Conservation (phyloP, 352 stramenopile species). For the Globisporangium acanthophoron region DNA sequence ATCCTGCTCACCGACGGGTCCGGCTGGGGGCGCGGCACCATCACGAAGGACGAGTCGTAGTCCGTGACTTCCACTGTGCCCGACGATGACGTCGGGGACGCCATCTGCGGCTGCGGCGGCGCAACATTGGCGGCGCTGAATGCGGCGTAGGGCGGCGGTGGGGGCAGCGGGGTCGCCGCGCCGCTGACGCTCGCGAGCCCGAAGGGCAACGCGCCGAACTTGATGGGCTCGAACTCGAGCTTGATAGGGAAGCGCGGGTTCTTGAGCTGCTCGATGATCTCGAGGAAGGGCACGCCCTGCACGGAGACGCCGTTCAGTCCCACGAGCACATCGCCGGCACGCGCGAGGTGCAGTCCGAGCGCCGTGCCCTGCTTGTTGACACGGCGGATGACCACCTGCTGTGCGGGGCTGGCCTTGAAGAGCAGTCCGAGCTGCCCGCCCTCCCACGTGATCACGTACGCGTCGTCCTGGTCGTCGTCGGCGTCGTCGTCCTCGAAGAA, state of each 20-base stretch:
- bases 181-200: not conserved
- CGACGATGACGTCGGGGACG: conserved; percentile 24
- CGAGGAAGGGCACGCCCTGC: conserved; percentile 40
- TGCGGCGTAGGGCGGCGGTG: conserved; percentile 3
- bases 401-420: conserved; percentile 55
- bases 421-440: conserved; percentile 61
- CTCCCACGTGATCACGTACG: conserved; percentile 68
- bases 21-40: conserved; percentile 1
- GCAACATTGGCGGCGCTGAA: not conserved
- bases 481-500: conserved; percentile 30
- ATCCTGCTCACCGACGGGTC: conserved; percentile 21
- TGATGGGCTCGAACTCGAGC: conserved; percentile 62
- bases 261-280: conserved; percentile 64
- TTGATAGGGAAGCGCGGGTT: conserved; percentile 54
- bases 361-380: conserved; percentile 71
- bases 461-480: conserved; percentile 55
- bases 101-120: not conserved
- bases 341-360: conserved; percentile 50
- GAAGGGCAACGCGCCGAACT: conserved; percentile 21
- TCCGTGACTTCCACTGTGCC: conserved; percentile 20
- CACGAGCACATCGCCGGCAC: conserved; percentile 70
- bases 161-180: not conserved
- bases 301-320: conserved; percentile 60
- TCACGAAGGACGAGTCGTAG: conserved; percentile 13
- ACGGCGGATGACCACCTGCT: conserved; percentile 57